Evolutionary conservation across 2,329 filamentous ascomycete genomes (phyloP).

Genomic region (Fusarium albidum): DNA sequence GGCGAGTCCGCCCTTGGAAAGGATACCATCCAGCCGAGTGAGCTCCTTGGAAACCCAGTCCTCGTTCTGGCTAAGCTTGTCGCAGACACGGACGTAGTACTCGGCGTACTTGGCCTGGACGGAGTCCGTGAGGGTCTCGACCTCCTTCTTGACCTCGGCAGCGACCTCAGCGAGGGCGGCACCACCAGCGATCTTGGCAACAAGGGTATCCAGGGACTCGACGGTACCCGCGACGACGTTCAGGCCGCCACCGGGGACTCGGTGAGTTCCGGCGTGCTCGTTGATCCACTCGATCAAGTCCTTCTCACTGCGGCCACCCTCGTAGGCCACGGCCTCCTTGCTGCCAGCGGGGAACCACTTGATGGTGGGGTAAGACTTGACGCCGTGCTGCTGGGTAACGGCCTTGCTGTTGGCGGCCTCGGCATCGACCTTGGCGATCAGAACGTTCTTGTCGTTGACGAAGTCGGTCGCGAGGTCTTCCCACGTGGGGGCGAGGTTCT

Average conservation of each 20-base stretch:
- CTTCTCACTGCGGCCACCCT: constrained; percentile 77
- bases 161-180: constrained; percentile 69
- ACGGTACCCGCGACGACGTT: constrained; percentile 84
- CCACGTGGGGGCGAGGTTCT: constrained; percentile 89
- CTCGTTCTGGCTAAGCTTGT: constrained; percentile 81
- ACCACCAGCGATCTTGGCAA: constrained; percentile 76
- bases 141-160: constrained; percentile 76
- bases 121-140: constrained; percentile 68
- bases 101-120: constrained; percentile 80
- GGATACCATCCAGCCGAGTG: constrained; percentile 77
- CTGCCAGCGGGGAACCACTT: constrained; percentile 95
- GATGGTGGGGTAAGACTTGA: constrained; percentile 93
- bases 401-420: constrained; percentile 87
- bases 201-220: constrained; percentile 76
- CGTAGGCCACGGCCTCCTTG: constrained; percentile 75
- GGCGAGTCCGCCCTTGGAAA: constrained; percentile 86
- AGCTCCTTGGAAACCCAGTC: constrained; percentile 88
- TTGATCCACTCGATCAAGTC: constrained; percentile 86
- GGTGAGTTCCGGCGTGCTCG: constrained; percentile 86
- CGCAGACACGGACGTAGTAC: constrained; percentile 93
- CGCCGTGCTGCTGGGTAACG: constrained; percentile 76
- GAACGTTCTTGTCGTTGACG: constrained; percentile 75
- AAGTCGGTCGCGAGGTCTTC: constrained; percentile 87
- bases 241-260: constrained; percentile 80
- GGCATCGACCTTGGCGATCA: constrained; percentile 95